Evolutionary conservation across 2,329 filamentous ascomycete species (phyloP).

Genomic region (Apiospora kogelbergensis): DNA sequence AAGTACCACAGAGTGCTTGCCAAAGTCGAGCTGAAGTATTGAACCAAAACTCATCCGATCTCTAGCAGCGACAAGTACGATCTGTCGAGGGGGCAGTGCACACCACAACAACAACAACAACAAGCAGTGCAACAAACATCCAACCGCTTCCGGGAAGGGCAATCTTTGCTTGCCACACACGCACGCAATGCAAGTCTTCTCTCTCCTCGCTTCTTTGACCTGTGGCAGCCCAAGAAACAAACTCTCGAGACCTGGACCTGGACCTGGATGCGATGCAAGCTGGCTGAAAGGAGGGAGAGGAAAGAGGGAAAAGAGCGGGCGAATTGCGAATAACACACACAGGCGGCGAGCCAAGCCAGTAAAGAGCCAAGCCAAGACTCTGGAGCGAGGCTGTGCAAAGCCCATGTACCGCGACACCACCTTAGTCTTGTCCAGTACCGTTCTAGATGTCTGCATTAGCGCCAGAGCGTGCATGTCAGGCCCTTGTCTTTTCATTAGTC

Average conservation of each 20-base stretch:
- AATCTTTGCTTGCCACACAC: neutral
- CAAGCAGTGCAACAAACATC: neutral
- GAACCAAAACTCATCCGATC: neutral
- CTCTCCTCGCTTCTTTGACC: neutral
- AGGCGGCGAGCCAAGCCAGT: neutral
- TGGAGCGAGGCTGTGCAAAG: conserved; percentile 2
- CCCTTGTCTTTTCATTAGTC: neutral
- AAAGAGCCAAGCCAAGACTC: neutral
- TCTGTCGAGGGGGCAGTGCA: conserved; percentile 4
- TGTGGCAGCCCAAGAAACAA: neutral
- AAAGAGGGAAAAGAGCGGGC: neutral
- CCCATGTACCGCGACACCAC: conserved; percentile 5
- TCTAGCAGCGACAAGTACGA: neutral
- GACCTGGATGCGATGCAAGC: neutral
- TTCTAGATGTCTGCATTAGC: conserved; percentile 2
- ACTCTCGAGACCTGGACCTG: neutral
- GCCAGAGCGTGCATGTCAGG: conserved; percentile 4
- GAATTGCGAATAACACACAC: neutral
- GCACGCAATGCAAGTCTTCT: neutral
- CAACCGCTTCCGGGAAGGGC: neutral
- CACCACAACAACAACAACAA: neutral
- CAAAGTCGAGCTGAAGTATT: too few relatives aligned
- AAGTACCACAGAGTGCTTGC: neutral
- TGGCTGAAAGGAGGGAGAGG: neutral
- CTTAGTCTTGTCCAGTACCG: neutral